Conservation (phyloP, 2,329 filamentous ascomycete species). For the Stemphylium vesicarium region DNA sequence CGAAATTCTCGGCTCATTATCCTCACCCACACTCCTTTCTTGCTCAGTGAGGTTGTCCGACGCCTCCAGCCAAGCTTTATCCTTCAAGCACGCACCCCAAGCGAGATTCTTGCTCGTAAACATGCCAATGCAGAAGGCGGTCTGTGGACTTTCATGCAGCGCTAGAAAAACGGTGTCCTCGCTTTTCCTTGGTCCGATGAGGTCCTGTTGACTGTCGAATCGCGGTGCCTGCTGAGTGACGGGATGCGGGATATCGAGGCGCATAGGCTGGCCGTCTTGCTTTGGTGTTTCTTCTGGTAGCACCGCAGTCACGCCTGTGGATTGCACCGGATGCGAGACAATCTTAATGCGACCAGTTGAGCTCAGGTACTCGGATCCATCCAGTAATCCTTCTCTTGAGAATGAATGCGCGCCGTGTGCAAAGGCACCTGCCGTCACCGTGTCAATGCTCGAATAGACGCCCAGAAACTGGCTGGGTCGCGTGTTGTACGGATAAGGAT, state of each 20-base stretch:
- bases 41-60: slow-evolving; percentile 22
- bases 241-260: slow-evolving; percentile 34
- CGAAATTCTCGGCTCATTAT: slow-evolving; percentile 19
- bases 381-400: slow-evolving; percentile 28
- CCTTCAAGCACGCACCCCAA: slow-evolving; percentile 35
- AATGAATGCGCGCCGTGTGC: slow-evolving; percentile 31
- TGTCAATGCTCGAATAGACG: slow-evolving; percentile 28
- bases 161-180: slow-evolving; percentile 23
- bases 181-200: neutral
- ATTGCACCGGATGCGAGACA: slow-evolving; percentile 18
- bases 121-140: slow-evolving; percentile 25
- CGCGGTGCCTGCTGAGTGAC: slow-evolving; percentile 7
- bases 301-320: slow-evolving; percentile 15
- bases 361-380: slow-evolving; percentile 31
- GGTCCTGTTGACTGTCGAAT: slow-evolving; percentile 10
- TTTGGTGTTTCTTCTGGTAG: slow-evolving; percentile 13
- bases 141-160: slow-evolving; percentile 20
- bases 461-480: slow-evolving; percentile 27
- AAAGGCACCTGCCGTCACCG: slow-evolving; percentile 27
- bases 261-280: slow-evolving; percentile 10
- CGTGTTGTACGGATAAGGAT: slow-evolving; percentile 30
- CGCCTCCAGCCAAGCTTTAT: slow-evolving; percentile 25
- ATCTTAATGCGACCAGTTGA: slow-evolving; percentile 33
- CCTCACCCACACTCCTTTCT: slow-evolving; percentile 8
- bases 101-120: slow-evolving; percentile 25